Evolutionary conservation across 805 yeast genomes (phyloP).

Genomic region (Candida ascalaphidarum): DNA sequence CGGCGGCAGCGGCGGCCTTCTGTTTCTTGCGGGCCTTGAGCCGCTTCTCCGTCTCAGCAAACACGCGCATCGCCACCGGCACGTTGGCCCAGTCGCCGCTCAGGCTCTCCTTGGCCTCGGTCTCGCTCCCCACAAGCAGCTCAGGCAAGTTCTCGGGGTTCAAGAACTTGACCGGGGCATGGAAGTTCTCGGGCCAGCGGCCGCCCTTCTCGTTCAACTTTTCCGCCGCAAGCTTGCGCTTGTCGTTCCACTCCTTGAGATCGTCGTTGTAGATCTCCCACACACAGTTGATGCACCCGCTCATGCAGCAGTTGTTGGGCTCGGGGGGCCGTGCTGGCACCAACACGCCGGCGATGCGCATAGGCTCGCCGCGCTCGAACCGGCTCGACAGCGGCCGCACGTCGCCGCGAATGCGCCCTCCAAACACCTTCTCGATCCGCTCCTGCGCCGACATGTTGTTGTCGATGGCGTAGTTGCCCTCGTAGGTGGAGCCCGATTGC

Average conservation of each 20-base stretch:
- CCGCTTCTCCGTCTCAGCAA: constrained; percentile 74
- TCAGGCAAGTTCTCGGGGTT: constrained; percentile 25
- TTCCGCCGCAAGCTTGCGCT: constrained; percentile 50
- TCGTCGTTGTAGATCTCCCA: constrained; percentile 94
- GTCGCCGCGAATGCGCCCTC: constrained; percentile 49
- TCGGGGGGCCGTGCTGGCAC: constrained; percentile 83
- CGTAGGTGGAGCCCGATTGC: constrained; percentile 14
- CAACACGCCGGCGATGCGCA: constrained; percentile 45
- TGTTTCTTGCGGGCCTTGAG: constrained; percentile 33
- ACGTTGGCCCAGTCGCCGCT: constrained; percentile 37
- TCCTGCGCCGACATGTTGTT: constrained; percentile 31
- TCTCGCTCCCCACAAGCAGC: constrained; percentile 17
- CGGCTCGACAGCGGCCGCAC: constrained; percentile 32
- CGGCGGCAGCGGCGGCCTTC: too few relatives aligned
- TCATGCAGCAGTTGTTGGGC: constrained; percentile 96
- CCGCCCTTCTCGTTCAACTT: constrained; percentile 29
- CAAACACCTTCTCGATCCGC: constrained; percentile 43
- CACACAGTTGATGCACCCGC: constrained; percentile 94
- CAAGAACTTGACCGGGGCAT: constrained; percentile 28
- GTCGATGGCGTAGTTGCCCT: constrained; percentile 24
- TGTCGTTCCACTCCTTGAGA: constrained; percentile 66
- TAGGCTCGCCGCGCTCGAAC: constrained; percentile 25
- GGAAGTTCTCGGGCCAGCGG: constrained; percentile 35
- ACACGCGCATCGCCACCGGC: constrained; percentile 70
- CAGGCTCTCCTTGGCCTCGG: constrained; percentile 4